Percentiles rank a stretch among this genome's conserved stretches.
Evolutionary conservation across 805 yeast genomes (phyloP).

Genomic region (Maudiozyma turicensis): DNA sequence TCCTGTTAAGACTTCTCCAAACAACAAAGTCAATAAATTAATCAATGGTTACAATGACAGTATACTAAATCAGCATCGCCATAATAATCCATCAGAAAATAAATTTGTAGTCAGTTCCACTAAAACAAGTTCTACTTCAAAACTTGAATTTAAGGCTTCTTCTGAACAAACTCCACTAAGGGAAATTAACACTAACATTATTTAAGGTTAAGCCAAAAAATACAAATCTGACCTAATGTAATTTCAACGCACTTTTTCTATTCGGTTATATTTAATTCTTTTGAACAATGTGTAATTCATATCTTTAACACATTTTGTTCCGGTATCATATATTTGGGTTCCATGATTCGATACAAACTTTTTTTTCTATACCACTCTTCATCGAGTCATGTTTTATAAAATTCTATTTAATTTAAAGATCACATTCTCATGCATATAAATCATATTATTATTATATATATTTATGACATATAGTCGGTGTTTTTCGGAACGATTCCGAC

Average conservation of each 20-base stretch:
- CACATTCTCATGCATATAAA: background rate
- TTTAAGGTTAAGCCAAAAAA: background rate
- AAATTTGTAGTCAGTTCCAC: constrained; percentile 1
- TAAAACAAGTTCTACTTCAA: constrained; percentile 3
- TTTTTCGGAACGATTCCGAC: no score
- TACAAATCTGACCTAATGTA: background rate
- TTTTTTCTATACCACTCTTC: background rate
- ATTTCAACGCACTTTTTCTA: background rate
- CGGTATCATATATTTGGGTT: background rate
- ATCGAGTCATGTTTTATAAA: background rate
- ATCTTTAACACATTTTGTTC: background rate
- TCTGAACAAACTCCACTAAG: constrained; percentile 13
- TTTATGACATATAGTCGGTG: background rate
- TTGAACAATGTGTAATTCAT: background rate
- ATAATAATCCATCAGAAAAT: constrained; percentile 4
- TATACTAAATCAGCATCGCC: background rate
- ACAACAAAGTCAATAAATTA: constrained; percentile 26
- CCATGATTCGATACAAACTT: background rate
- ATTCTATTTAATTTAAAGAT: background rate
- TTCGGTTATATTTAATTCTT: background rate
- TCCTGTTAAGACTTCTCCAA: constrained; percentile 25
- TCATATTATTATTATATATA: background rate
- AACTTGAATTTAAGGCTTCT: constrained; percentile 9
- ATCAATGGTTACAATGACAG: constrained; percentile 16
- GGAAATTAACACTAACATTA: constrained; percentile 15